These are phyloP conservation scores for Friedmanniomyces simplex DNA, from an alignment of 495 filamentous ascomycete genomes.

Conservation along the genomic window DNA sequence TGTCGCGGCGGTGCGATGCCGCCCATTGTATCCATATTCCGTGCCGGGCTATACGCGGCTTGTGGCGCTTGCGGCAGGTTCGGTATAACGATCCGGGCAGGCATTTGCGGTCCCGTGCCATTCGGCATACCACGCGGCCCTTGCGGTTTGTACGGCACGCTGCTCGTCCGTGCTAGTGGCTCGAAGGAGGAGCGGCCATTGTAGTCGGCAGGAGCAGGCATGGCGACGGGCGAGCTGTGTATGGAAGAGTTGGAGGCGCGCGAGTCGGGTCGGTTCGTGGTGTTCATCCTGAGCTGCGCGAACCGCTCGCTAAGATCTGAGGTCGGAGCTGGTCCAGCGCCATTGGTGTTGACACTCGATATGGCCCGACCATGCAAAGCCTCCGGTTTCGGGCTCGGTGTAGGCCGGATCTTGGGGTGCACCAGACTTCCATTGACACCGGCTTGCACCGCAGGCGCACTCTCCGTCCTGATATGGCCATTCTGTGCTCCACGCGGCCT, in stretches of 20 bases:
- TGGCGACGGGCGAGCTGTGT: constrained; percentile 23
- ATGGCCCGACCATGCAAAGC: constrained; percentile 47
- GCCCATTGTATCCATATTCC: constrained; percentile 44
- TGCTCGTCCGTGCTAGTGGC: background rate
- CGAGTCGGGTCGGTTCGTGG: constrained; percentile 37
- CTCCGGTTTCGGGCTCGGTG: constrained; percentile 52
- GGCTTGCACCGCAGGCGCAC: background rate
- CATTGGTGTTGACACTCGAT: constrained; percentile 2
- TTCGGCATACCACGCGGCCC: constrained; percentile 50
- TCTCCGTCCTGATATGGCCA: constrained; percentile 4
- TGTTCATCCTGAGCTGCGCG: constrained; percentile 42
- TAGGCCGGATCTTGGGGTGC: constrained; percentile 34
- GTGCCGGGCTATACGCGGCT: constrained; percentile 71
- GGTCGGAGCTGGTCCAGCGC: background rate
- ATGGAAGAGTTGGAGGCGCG: constrained; percentile 26
- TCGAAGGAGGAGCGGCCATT: constrained; percentile 28
- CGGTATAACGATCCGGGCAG: constrained; percentile 53
- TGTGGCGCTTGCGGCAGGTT: constrained; percentile 52
- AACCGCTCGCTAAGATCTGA: constrained; percentile 38
- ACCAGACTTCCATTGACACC: background rate
- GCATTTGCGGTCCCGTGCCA: constrained; percentile 30
- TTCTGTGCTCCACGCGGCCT: constrained; percentile 19
- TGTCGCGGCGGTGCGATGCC: constrained; percentile 41
- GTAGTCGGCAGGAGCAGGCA: constrained; percentile 32
- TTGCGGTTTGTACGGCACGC: constrained; percentile 29